Evolutionary conservation across 1,284 basidiomycete genomes (phyloP).

Genomic region (Apiotrichum porosum): DNA sequence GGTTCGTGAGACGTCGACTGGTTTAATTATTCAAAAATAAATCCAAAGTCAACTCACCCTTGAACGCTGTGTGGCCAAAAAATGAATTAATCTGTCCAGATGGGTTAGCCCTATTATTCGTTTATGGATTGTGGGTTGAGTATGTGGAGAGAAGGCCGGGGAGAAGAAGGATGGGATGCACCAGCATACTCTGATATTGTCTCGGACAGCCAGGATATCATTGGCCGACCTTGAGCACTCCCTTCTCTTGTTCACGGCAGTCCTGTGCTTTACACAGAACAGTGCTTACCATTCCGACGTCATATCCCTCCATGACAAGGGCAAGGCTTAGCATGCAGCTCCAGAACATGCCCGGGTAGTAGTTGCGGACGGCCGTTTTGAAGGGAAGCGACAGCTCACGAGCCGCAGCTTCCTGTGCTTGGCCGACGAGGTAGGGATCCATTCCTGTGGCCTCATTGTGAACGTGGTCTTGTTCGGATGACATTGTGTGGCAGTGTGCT

Average conservation of each 20-base stretch:
- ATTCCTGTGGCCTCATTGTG: no score
- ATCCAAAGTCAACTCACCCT: no score
- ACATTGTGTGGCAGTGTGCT: no score
- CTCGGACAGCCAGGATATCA: no score
- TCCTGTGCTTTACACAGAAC: no score
- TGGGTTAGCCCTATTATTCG: background rate
- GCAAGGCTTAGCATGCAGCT: conserved; percentile 13
- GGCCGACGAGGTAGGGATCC: conserved; percentile 4
- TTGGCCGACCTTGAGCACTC: background rate
- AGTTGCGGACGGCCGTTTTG: background rate
- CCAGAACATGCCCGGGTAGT: conserved; percentile 6
- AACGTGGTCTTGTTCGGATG: no score
- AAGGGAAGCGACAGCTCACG: conserved; percentile 2
- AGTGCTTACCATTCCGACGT: no score
- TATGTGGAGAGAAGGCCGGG: no score
- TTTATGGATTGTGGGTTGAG: no score
- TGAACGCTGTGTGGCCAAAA: conserved; percentile 46
- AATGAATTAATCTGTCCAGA: conserved; percentile 42
- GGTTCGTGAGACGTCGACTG: no score
- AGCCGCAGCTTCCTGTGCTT: conserved; percentile 2
- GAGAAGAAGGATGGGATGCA: background rate
- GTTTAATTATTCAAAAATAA: no score
- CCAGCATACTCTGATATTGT: background rate
- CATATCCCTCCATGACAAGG: conserved; percentile 12
- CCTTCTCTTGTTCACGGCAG: background rate